These are phyloP conservation scores for Emydomyces testavorans DNA, from an alignment of 2,329 filamentous ascomycete species.

Conservation along the genomic window DNA sequence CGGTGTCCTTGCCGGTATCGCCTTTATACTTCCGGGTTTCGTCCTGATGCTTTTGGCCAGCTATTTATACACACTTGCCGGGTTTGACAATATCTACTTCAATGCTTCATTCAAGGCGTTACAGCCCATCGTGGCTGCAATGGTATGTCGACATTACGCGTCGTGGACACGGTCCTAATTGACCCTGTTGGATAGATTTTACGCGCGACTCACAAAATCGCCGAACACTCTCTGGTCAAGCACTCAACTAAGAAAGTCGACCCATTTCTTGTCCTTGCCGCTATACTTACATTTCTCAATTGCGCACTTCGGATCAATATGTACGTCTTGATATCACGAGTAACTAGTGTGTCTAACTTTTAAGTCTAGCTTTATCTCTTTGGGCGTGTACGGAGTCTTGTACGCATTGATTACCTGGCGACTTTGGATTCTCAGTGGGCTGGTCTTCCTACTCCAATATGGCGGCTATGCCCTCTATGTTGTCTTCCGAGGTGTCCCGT, in stretches of 20 bases:
- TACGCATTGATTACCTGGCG: too few species aligned
- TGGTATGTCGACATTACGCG: too few species aligned
- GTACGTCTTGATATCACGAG: too few species aligned
- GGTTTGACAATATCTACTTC: slow-evolving; percentile 1
- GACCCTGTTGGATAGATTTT: not conserved
- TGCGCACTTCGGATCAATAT: too few species aligned
- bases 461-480: not conserved
- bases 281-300: too few species aligned
- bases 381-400: too few species aligned
- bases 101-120: not conserved
- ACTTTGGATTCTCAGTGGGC: too few species aligned
- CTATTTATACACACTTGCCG: not conserved
- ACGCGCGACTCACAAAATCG: not conserved
- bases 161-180: too few species aligned
- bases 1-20: not conserved
- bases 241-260: not conserved
- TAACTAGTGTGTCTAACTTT: too few species aligned
- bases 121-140: too few species aligned
- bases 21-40: not conserved
- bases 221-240: not conserved
- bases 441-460: not conserved
- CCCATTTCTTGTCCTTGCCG: too few species aligned
- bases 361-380: too few species aligned
- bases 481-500: not conserved
- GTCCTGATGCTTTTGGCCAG: not conserved